phyloP scores from a whole-genome alignment of 352 stramenopile species.

The Phytophthora meadii region DNA sequence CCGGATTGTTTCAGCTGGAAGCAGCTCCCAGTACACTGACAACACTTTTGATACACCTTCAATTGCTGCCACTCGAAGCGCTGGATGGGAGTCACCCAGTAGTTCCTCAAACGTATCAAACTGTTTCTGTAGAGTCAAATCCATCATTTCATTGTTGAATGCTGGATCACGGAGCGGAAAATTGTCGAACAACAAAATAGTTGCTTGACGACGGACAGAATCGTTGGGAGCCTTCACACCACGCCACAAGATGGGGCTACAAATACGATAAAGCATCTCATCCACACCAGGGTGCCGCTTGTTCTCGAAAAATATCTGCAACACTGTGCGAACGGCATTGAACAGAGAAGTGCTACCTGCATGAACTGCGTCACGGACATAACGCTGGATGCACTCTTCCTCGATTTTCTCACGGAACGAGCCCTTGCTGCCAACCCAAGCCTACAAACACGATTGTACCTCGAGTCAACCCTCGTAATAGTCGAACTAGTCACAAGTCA shows the following conservation, averaged over 20 bases:
- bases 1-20: slow-evolving; percentile 81
- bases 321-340: slow-evolving; percentile 62
- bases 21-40: slow-evolving; percentile 86
- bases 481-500: background rate
- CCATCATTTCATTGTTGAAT: slow-evolving; percentile 82
- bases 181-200: slow-evolving; percentile 85
- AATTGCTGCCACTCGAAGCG: slow-evolving; percentile 79
- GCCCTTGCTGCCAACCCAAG: slow-evolving; percentile 70
- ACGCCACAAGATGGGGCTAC: slow-evolving; percentile 87
- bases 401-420: slow-evolving; percentile 75
- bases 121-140: slow-evolving; percentile 80
- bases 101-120: slow-evolving; percentile 86
- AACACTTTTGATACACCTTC: slow-evolving; percentile 85
- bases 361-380: slow-evolving; percentile 78
- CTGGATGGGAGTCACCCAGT: slow-evolving; percentile 75
- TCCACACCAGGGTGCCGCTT: slow-evolving; percentile 83
- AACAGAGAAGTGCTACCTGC: slow-evolving; percentile 74
- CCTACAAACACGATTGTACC: slow-evolving; percentile 27
- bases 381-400: slow-evolving; percentile 85
- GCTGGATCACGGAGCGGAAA: slow-evolving; percentile 82
- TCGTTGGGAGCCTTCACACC: slow-evolving; percentile 86
- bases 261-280: slow-evolving; percentile 86
- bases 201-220: slow-evolving; percentile 81
- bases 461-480: background rate
- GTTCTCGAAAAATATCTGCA: slow-evolving; percentile 90